phyloP scores from a whole-genome alignment of 2,329 filamentous ascomycete species.

The Cytospora mali region DNA sequence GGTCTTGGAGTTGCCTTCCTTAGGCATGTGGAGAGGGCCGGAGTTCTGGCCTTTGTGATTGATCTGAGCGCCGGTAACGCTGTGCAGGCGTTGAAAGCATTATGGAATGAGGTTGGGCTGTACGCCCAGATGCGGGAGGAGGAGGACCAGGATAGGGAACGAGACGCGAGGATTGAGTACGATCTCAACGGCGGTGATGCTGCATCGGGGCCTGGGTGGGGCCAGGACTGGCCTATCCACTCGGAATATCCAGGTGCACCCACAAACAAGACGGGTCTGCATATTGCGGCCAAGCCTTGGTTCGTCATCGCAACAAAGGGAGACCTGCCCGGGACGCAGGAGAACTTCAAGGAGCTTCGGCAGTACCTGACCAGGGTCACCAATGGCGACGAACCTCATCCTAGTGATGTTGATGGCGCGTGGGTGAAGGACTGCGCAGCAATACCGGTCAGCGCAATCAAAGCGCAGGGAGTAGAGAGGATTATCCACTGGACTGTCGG shows the following conservation, averaged over 20 bases:
- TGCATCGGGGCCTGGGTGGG: conserved; percentile 27
- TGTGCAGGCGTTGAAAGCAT: conserved; percentile 72
- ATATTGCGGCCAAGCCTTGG: conserved; percentile 94
- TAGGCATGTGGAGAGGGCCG: conserved; percentile 90
- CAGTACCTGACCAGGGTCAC: conserved; percentile 71
- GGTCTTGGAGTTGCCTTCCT: conserved; percentile 91
- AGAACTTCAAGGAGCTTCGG: conserved; percentile 72
- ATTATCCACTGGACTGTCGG: conserved; percentile 74
- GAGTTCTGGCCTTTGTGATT: conserved; percentile 90
- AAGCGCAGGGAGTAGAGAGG: conserved; percentile 77
- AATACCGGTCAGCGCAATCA: conserved; percentile 88
- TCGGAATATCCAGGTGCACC: conserved; percentile 36
- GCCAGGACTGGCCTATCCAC: conserved; percentile 35
- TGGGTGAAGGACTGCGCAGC: conserved; percentile 67
- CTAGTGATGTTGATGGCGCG: conserved; percentile 63
- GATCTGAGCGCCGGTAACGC: conserved; percentile 82
- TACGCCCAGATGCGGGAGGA: conserved; percentile 82
- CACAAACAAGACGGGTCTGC: conserved; percentile 48
- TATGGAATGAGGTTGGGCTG: conserved; percentile 89
- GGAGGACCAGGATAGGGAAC: conserved; percentile 67
- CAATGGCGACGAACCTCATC: conserved; percentile 66
- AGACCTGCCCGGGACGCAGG: conserved; percentile 76
- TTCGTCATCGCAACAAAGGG: conserved; percentile 95
- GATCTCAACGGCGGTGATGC: conserved; percentile 49
- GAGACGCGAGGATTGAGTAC: conserved; percentile 59